phyloP scores from a whole-genome alignment of 495 filamentous ascomycete species.

The Xylaria scruposa region DNA sequence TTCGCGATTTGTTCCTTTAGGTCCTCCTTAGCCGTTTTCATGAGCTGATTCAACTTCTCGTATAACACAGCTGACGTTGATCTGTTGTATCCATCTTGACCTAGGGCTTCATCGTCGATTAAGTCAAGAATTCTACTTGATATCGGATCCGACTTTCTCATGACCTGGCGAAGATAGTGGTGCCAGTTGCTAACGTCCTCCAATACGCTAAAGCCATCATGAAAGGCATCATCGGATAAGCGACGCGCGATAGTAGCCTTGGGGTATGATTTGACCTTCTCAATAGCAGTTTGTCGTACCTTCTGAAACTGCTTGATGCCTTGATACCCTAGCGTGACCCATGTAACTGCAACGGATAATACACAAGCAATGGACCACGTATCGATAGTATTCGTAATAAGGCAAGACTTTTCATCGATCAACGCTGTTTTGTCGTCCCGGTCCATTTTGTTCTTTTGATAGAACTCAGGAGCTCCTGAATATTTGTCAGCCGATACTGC shows the following conservation, averaged over 20 bases:
- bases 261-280: neutral
- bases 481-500: neutral
- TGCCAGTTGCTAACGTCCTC: slow-evolving; percentile 5
- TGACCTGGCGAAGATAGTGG: neutral
- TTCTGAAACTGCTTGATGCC: slow-evolving; percentile 19
- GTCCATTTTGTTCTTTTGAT: neutral
- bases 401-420: slow-evolving; percentile 20
- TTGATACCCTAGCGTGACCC: slow-evolving; percentile 45
- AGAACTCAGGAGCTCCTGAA: neutral
- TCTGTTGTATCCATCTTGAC: neutral
- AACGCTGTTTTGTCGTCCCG: no score
- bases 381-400: slow-evolving; percentile 45
- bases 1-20: neutral
- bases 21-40: neutral
- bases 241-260: neutral
- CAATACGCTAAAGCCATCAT: neutral
- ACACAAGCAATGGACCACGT: slow-evolving; percentile 54
- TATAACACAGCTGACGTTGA: neutral
- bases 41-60: neutral
- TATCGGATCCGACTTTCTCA: slow-evolving; percentile 2
- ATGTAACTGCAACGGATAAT: slow-evolving; percentile 50
- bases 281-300: neutral
- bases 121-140: neutral
- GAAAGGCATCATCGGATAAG: neutral
- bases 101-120: neutral